Evolutionary conservation across 345 rosid genomes (phyloP).

Genomic region (Triadica sebifera): DNA sequence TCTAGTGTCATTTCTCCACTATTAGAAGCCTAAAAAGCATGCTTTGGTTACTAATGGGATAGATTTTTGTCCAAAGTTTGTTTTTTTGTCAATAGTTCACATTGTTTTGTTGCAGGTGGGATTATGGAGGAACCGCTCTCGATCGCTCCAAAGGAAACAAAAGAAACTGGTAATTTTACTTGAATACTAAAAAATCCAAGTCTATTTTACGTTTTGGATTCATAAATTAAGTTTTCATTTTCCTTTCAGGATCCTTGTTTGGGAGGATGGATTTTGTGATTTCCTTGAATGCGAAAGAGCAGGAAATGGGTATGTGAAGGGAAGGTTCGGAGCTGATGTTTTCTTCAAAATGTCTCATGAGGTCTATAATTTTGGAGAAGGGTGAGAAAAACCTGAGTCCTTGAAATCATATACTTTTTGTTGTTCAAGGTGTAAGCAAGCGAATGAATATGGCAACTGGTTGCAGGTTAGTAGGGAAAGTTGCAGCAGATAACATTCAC

Average conservation of each 20-base stretch:
- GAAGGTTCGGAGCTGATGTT: constrained; percentile 59
- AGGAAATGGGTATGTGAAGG: constrained; percentile 43
- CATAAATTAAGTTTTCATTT: neutral
- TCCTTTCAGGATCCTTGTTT: constrained; percentile 59
- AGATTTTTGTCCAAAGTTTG: neutral
- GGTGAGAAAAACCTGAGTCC: constrained; percentile 38
- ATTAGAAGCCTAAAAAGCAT: neutral
- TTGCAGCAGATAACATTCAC: constrained; percentile 74
- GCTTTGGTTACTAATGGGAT: neutral
- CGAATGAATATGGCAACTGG: neutral
- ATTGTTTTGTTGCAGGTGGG: constrained; percentile 61
- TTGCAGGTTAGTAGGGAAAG: constrained; percentile 66
- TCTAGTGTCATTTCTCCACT: neutral
- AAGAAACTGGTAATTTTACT: constrained; percentile 57
- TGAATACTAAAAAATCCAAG: neutral
- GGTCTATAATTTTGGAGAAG: constrained; percentile 73
- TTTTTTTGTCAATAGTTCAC: neutral
- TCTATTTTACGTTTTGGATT: neutral
- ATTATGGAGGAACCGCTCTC: constrained; percentile 56
- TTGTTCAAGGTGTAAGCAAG: neutral
- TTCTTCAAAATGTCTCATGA: constrained; percentile 86
- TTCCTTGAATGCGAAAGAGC: constrained; percentile 53
- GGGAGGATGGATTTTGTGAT: constrained; percentile 82
- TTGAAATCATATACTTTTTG: neutral
- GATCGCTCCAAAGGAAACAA: constrained; percentile 69